Base-by-base conservation (phyloP, 805 yeast species). In the Metschnikowia corniflorae region DNA sequence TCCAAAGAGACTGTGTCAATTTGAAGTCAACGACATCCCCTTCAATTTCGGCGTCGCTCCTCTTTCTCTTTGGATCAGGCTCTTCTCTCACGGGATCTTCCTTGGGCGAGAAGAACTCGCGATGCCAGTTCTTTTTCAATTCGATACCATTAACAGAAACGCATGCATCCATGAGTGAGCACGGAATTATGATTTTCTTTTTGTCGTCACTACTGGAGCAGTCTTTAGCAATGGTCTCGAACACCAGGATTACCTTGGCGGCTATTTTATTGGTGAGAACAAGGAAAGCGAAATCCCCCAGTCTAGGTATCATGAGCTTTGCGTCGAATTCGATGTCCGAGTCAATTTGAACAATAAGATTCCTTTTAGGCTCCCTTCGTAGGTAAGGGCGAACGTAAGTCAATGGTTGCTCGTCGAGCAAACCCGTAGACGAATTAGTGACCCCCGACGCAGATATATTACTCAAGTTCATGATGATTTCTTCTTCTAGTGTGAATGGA, bases 401-500 rank as follows among this genome's bases (percentile, higher is more conserved):
- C 15, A 57, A 16, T 3, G 61, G 57, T 9, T 37, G 39, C 39
- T 61, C 66, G 9, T 37, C 39, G 3, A 33, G 24, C 23, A 40
- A 35, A 22, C 47, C 54, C 7, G 34, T 32, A 3, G 61, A 50
- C 17, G 32, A 38, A 32, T 54, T 51, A 17, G 45, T 18, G 14
- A 67, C 33, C 1, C 78, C 73, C 20, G 57, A 54, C 16, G 55
- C 52, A 31, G 60, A 62, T 14, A 81, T 27, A 54, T 82, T 80
- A 23, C 55, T 46, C 24, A 80, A 41, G 18, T 66, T 55, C 2
- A 86, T 39, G 1, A 76, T 46, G 7, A 88, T 82, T 46, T 83
- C 93, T 45, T 78, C 78, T 2, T 54, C 48, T 0, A 68, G 53
- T 3, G 34, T 16, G 44, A 75, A 68, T 0, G 86, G 82, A 47